phyloP scores from a whole-genome alignment of 768 basidiomycete genomes.

The Thelephora aurantiotincta region DNA sequence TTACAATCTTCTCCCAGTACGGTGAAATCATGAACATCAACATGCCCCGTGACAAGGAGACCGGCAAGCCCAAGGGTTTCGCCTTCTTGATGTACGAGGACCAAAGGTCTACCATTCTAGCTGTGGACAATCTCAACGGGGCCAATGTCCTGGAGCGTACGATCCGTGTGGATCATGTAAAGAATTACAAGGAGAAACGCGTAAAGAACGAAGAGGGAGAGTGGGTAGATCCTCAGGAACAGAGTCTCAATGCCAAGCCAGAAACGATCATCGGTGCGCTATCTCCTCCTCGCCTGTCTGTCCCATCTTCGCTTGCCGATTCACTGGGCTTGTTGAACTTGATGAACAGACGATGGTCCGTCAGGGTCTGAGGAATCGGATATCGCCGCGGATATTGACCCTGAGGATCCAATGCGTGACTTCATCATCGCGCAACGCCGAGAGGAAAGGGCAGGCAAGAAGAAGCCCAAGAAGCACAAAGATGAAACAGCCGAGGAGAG shows the following conservation, averaged over 20 bases:
- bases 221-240: constrained; percentile 71
- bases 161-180: constrained; percentile 85
- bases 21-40: constrained; percentile 96
- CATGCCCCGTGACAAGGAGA: constrained; percentile 86
- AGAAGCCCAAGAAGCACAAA: constrained; percentile 49
- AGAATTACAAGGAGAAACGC: constrained; percentile 83
- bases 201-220: constrained; percentile 72
- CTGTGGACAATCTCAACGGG: constrained; percentile 98
- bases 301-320: neutral
- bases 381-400: constrained; percentile 52
- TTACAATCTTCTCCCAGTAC: constrained; percentile 97
- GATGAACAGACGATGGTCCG: constrained; percentile 34
- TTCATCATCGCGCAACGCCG: constrained; percentile 67
- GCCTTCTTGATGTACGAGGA: constrained; percentile 99
- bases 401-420: constrained; percentile 96
- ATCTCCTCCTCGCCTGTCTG: neutral
- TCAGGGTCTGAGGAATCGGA: constrained; percentile 53
- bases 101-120: constrained; percentile 88
- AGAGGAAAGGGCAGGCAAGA: constrained; percentile 50
- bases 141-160: constrained; percentile 77
- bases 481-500: constrained; percentile 74
- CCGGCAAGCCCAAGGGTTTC: constrained; percentile 84
- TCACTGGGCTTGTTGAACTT: too few relatives aligned
- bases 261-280: constrained; percentile 45
- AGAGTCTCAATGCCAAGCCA: constrained; percentile 80